phyloP scores from a whole-genome alignment of 1,284 basidiomycete species.

The Sparassis latifolia region DNA sequence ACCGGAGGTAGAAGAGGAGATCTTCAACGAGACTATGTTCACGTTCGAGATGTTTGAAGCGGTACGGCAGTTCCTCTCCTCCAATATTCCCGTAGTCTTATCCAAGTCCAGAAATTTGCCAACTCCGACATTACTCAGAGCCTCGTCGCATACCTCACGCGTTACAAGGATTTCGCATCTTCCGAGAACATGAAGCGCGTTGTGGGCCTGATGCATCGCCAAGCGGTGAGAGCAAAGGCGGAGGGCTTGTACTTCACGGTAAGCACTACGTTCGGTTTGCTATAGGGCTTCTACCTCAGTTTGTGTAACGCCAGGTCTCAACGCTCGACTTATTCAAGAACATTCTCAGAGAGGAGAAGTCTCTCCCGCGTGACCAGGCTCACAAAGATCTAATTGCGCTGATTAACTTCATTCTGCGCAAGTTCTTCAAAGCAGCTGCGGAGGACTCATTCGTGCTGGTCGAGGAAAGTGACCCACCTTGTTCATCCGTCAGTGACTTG shows the following conservation, averaged over 20 bases:
- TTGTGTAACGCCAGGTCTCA: conserved; percentile 55
- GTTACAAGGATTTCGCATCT: conserved; percentile 76
- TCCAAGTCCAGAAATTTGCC: conserved; percentile 65
- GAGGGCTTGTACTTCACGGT: conserved; percentile 93
- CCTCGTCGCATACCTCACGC: conserved; percentile 71
- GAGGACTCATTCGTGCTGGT: conserved; percentile 81
- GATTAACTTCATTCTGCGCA: conserved; percentile 79
- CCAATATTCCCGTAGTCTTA: background rate
- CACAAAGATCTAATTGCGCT: conserved; percentile 80
- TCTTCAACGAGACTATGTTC: conserved; percentile 79
- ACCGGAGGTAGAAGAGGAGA: conserved; percentile 49
- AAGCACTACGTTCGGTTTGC: conserved; percentile 16
- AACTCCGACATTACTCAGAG: conserved; percentile 78
- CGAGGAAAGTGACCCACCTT: conserved; percentile 44
- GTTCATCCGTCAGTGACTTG: background rate
- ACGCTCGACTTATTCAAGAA: conserved; percentile 79
- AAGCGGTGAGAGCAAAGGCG: conserved; percentile 82
- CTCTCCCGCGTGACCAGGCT: conserved; percentile 69
- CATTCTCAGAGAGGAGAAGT: conserved; percentile 72
- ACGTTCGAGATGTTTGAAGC: conserved; percentile 85
- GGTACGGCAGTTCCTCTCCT: conserved; percentile 34
- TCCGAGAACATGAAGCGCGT: conserved; percentile 82
- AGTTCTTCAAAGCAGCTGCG: conserved; percentile 86
- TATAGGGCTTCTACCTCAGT: background rate
- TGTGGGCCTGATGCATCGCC: conserved; percentile 81